Evolutionary conservation across 2,329 filamentous ascomycete species (phyloP).

Genomic region (Coniochaeta prunicola): DNA sequence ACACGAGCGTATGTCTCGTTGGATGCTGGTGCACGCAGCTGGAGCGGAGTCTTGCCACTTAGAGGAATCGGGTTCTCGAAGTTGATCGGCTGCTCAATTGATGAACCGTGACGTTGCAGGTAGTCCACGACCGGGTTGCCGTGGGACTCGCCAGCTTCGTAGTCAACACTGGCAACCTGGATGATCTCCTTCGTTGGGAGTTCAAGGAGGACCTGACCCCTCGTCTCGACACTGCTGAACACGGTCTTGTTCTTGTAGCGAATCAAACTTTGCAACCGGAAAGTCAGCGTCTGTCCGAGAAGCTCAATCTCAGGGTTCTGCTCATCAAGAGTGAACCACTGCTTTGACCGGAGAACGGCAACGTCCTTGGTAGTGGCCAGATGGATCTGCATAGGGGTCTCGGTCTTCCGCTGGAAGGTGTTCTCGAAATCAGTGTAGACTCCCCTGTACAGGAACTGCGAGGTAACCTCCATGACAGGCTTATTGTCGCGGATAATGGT

Average conservation of each 20-base stretch:
- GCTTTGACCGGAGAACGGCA: constrained; percentile 88
- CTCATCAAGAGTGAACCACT: constrained; percentile 85
- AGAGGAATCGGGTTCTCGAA: constrained; percentile 97
- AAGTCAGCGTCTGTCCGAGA: constrained; percentile 86
- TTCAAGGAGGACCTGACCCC: constrained; percentile 88
- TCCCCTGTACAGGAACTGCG: constrained; percentile 95
- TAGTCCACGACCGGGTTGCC: constrained; percentile 98
- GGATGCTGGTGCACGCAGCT: constrained; percentile 83
- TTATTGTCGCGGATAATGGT: constrained; percentile 80
- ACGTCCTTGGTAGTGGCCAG: constrained; percentile 84
- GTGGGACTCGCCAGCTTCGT: constrained; percentile 83
- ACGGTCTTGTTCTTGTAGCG: constrained; percentile 92
- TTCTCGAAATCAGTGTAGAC: constrained; percentile 91
- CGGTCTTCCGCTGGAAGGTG: constrained; percentile 95
- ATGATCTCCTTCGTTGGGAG: constrained; percentile 95
- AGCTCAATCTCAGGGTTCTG: constrained; percentile 67
- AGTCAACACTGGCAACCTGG: constrained; percentile 94
- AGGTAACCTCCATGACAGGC: constrained; percentile 96
- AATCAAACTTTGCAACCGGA: constrained; percentile 87
- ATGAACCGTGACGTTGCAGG: constrained; percentile 81
- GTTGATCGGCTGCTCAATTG: constrained; percentile 91
- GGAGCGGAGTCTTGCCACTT: constrained; percentile 82
- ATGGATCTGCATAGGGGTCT: constrained; percentile 91
- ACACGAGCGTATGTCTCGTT: constrained; percentile 98
- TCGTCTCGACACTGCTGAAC: constrained; percentile 85